phyloP scores from a whole-genome alignment of 1,284 basidiomycete genomes.

The Cryptococcus neoformans region DNA sequence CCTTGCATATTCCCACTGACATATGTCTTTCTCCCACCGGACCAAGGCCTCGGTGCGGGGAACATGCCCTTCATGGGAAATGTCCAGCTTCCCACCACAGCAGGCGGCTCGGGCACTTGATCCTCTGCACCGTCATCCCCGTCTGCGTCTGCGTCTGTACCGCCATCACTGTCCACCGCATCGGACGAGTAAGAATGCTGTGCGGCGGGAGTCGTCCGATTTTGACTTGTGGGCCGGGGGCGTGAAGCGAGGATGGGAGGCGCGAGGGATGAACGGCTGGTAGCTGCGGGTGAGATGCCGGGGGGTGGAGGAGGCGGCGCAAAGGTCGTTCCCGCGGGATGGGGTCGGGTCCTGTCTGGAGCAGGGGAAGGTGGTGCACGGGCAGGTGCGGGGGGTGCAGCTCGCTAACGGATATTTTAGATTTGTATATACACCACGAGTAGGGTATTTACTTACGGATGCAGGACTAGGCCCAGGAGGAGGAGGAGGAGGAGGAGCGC shows the following conservation, averaged over 20 bases:
- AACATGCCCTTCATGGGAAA: conserved; percentile 52
- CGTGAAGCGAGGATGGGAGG: conserved; percentile 19
- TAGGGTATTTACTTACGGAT: conserved; percentile 8
- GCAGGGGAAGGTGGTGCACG: conserved; percentile 10
- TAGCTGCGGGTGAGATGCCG: conserved; percentile 16
- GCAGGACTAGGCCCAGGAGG: conserved; percentile 30
- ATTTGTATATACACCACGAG: too few relatives aligned
- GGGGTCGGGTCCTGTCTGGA: conserved; percentile 11
- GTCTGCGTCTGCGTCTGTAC: conserved; percentile 9
- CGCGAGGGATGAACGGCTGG: conserved; percentile 14
- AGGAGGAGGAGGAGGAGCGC: conserved; percentile 10
- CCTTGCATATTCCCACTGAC: conserved; percentile 38
- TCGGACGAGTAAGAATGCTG: conserved; percentile 9
- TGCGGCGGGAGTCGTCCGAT: not conserved
- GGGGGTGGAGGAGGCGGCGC: conserved; percentile 25
- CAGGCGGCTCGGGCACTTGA: conserved; percentile 36
- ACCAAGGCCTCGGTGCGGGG: conserved; percentile 45
- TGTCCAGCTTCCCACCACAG: conserved; percentile 44
- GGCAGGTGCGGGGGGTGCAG: conserved; percentile 18
- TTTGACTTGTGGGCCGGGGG: conserved; percentile 18
- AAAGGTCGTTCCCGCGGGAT: not conserved
- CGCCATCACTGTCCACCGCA: conserved; percentile 4
- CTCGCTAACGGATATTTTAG: too few relatives aligned
- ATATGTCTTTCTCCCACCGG: conserved; percentile 41
- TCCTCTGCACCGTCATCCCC: not conserved